phyloP scores from a whole-genome alignment of 2,329 filamentous ascomycete species.

The Monosporascus cannonballus region DNA sequence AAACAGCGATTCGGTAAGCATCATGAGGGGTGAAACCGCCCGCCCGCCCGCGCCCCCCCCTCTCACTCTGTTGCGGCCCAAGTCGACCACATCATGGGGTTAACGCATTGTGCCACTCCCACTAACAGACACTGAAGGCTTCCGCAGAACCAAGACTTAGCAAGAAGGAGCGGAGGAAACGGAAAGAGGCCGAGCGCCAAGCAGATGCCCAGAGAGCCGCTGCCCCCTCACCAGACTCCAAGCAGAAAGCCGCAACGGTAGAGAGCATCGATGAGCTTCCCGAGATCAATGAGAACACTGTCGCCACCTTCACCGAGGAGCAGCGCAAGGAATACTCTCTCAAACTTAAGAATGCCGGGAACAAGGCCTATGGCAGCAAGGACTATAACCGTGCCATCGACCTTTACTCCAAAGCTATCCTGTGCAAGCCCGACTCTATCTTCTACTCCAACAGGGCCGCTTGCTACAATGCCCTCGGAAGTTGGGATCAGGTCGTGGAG shows the following conservation, averaged over 20 bases:
- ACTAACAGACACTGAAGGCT: conserved; percentile 35
- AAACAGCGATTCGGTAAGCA: conserved; percentile 50
- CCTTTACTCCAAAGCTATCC: conserved; percentile 89
- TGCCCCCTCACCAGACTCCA: conserved; percentile 26
- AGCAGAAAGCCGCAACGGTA: conserved; percentile 45
- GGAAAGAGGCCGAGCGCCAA: conserved; percentile 70
- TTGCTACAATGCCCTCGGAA: conserved; percentile 86
- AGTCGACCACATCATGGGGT: conserved; percentile 5
- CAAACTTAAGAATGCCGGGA: conserved; percentile 90
- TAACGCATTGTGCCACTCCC: conserved; percentile 1
- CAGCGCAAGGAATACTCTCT: conserved; percentile 81
- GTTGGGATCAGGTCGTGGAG: conserved; percentile 95
- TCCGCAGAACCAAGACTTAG: conserved; percentile 62
- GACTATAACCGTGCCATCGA: conserved; percentile 91
- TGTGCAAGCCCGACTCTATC: conserved; percentile 95
- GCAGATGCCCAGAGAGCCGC: conserved; percentile 36
- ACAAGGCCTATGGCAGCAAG: conserved; percentile 93
- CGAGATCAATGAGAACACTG: conserved; percentile 54
- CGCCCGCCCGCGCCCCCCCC: not conserved
- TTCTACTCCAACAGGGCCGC: conserved; percentile 99
- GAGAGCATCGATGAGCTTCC: conserved; percentile 64
- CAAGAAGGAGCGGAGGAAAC: conserved; percentile 86
- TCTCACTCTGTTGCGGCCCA: conserved; percentile 1
- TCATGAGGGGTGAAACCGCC: not conserved
- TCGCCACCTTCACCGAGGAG: conserved; percentile 46